A percentile compares a stretch with the other conserved stretches of the same genome.
Evolutionary conservation across 768 basidiomycete genomes (phyloP).

Genomic region (Filobasidium floriforme): DNA sequence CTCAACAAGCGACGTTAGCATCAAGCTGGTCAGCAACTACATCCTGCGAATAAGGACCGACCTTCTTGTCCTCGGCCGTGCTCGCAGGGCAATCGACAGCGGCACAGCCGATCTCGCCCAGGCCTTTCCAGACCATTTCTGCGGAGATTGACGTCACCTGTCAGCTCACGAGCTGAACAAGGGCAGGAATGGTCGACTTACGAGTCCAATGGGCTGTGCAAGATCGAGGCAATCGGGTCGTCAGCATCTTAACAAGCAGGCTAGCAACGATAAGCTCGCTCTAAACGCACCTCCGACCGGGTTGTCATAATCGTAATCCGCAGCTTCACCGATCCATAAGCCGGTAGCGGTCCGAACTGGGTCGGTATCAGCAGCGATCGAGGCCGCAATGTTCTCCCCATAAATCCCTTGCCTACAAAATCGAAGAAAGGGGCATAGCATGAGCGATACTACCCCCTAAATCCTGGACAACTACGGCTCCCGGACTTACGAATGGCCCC

Average conservation of each 20-base stretch:
- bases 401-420: not conserved
- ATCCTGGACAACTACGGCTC: not conserved
- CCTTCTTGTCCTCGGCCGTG: not conserved
- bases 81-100: not conserved
- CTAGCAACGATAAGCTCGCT: not conserved
- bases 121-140: conserved; percentile 1
- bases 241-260: not conserved
- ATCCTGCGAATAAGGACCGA: not conserved
- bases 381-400: not conserved
- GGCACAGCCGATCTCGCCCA: not conserved
- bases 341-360: not conserved
- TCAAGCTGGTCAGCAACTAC: not conserved
- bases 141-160: not conserved
- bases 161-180: not conserved
- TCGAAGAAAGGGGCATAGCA: not conserved
- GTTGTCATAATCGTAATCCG: not conserved
- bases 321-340: not conserved
- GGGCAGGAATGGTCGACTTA: not conserved
- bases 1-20: not conserved
- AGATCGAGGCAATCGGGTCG: not conserved
- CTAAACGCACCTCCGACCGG: not conserved
- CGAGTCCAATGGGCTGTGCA: not conserved
- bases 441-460: not conserved
- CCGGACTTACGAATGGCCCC: not conserved
- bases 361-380: not conserved